phyloP scores from a whole-genome alignment of 106 monocot species.

The Dioscorea zingiberensis region DNA sequence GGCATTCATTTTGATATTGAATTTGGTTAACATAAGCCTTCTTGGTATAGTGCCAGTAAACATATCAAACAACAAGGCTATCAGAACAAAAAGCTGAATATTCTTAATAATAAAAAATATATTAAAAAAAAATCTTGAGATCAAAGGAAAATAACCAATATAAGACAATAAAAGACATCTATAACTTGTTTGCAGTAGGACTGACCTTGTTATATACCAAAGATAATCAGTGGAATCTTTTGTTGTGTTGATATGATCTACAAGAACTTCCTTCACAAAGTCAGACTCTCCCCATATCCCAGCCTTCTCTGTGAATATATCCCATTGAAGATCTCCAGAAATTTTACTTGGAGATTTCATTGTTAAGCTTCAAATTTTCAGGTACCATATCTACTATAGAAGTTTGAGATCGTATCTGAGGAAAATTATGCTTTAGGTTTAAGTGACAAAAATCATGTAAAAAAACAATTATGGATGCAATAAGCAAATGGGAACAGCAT shows the following conservation, averaged over 20 bases:
- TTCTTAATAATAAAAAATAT: too few species aligned
- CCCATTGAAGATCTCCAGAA: slow-evolving; percentile 39
- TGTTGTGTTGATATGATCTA: slow-evolving; percentile 96
- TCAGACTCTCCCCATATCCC: slow-evolving; percentile 67
- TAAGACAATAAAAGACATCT: too few species aligned
- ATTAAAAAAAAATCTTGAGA: slow-evolving; percentile 1
- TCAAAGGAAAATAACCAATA: too few species aligned
- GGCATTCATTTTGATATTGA: too few species aligned
- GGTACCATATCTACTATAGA: slow-evolving; percentile 70
- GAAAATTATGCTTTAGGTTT: background rate
- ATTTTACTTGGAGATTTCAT: background rate
- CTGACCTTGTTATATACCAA: slow-evolving; percentile 92
- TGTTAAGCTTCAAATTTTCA: slow-evolving; percentile 38
- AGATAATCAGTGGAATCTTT: slow-evolving; percentile 94
- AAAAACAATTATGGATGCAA: too few species aligned
- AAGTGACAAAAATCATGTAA: too few species aligned
- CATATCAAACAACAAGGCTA: too few species aligned
- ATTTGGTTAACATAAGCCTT: too few species aligned
- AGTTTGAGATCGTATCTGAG: slow-evolving; percentile 71
- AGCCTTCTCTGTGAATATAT: slow-evolving; percentile 58
- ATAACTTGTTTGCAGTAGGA: background rate
- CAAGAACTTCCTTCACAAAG: slow-evolving; percentile 62
- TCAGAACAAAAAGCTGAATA: too few species aligned
- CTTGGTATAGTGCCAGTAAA: too few species aligned
- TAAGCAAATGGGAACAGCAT: too few species aligned